These are phyloP conservation scores for Pythium biforme DNA, from an alignment of 352 stramenopile species.

Conservation along the genomic window DNA sequence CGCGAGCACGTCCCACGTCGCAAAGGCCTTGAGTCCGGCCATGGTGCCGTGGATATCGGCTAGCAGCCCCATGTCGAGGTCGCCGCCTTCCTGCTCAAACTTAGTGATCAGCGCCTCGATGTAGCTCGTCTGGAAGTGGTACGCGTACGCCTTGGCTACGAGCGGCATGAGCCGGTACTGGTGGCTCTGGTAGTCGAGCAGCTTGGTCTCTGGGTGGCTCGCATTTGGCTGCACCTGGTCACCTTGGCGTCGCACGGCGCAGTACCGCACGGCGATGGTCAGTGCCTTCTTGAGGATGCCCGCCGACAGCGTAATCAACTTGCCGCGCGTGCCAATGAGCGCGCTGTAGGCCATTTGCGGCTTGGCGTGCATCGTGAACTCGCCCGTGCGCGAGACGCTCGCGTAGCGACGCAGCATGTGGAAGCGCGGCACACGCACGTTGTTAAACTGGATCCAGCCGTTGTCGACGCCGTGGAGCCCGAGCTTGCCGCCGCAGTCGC, in stretches of 20 bases:
- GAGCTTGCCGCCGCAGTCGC: slow-evolving; percentile 72
- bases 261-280: slow-evolving; percentile 94
- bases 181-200: slow-evolving; percentile 95
- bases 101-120: slow-evolving; percentile 76
- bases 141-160: slow-evolving; percentile 89
- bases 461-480: slow-evolving; percentile 77
- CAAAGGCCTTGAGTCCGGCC: slow-evolving; percentile 94
- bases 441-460: slow-evolving; percentile 74
- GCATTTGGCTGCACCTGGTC: slow-evolving; percentile 79
- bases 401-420: slow-evolving; percentile 80
- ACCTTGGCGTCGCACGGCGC: slow-evolving; percentile 89
- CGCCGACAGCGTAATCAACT: slow-evolving; percentile 67
- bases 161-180: slow-evolving; percentile 93
- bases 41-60: slow-evolving; percentile 94
- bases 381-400: slow-evolving; percentile 57
- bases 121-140: slow-evolving; percentile 90
- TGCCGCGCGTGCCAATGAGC: slow-evolving; percentile 72
- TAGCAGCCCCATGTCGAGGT: slow-evolving; percentile 62
- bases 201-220: slow-evolving; percentile 70
- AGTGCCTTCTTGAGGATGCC: slow-evolving; percentile 89
- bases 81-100: slow-evolving; percentile 79
- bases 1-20: slow-evolving; percentile 82
- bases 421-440: slow-evolving; percentile 64
- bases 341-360: slow-evolving; percentile 69
- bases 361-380: slow-evolving; percentile 67